A percentile compares a stretch with the other conserved stretches of the same genome.
Evolutionary conservation across 805 yeast species (phyloP).

Genomic region (Saccharomycopsis sp.): DNA sequence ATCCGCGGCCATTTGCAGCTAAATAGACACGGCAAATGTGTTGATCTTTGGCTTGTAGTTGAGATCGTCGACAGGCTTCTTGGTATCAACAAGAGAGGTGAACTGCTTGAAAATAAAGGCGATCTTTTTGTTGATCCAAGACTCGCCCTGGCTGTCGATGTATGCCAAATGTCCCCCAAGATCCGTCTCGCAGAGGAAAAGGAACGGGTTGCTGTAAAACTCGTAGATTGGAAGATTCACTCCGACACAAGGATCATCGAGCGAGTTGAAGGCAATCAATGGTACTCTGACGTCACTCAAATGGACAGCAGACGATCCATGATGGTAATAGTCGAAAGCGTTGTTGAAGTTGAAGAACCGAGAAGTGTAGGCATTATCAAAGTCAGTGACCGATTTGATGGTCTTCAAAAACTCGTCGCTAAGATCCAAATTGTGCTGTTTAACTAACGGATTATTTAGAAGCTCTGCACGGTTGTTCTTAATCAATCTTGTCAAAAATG

Average conservation of each 20-base stretch:
- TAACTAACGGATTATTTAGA: conserved; percentile 26
- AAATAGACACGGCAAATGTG: conserved; percentile 6
- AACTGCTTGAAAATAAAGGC: conserved; percentile 36
- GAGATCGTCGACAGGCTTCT: conserved; percentile 1
- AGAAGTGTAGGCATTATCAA: conserved; percentile 58
- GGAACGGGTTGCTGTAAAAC: conserved; percentile 48
- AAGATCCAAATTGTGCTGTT: conserved; percentile 22
- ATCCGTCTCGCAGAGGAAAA: conserved; percentile 50
- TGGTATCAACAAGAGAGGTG: conserved; percentile 28
- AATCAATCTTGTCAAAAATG: conserved; percentile 36
- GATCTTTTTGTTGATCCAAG: conserved; percentile 43
- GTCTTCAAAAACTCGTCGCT: conserved; percentile 31
- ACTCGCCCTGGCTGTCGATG: conserved; percentile 36
- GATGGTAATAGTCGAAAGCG: conserved; percentile 57
- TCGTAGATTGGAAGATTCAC: conserved; percentile 47
- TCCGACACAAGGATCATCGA: conserved; percentile 63
- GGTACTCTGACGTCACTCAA: conserved; percentile 56
- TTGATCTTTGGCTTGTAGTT: conserved; percentile 9
- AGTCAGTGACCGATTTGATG: conserved; percentile 40
- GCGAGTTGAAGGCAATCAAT: conserved; percentile 48
- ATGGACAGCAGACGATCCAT: conserved; percentile 55
- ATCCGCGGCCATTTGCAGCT: no score
- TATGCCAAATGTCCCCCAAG: conserved; percentile 69
- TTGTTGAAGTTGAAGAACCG: conserved; percentile 56
- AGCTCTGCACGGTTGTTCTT: conserved; percentile 38